Base-by-base conservation (phyloP, 2,329 filamentous ascomycete genomes). In the Pseudodiploospora longispora region DNA sequence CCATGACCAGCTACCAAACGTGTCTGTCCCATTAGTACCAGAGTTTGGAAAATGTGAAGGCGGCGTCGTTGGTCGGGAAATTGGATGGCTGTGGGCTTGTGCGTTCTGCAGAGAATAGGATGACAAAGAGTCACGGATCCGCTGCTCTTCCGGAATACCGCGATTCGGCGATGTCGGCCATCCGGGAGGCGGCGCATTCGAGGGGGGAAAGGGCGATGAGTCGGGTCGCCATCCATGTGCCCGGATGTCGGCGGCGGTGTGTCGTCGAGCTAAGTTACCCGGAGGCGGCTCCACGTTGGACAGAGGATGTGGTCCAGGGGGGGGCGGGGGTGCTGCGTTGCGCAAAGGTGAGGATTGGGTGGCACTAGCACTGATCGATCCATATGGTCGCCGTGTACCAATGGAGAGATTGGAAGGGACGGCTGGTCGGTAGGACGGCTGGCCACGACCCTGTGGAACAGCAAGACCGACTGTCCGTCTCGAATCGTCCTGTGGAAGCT, bases 181-280 rank as follows among this genome's bases (percentile, higher is more conserved):
- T 10, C 70, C 69, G 3, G 66, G 62, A 1, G 73, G 68, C 6
- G 71, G 64, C 2, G 70, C 64, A 8, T 80, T 80, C 4, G 83
- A 82, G 6, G 76, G 72, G 58, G 81, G 48, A 33, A 58, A 85
- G 8, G 83, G 85, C 5, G 83, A 85, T 28, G 78, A 72, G 36
- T 50, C 52, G 6, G 72, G 73, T 50, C 82, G 83, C 81, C 86
- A 91, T 33, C 85, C 87, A 59, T 89, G 85, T 55, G 90, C 84
- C 42, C 93, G 83, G 54, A 98, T 97, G 61, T 98, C 93, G 47
- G 93, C 93, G 34, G 90, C 91, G 2, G 93, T 98, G 65, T 98
- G 93, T 49, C 91, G 80, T 50, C 91, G 82, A 37, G 82, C 78
- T 38, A 95, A 72, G 55, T 81, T 89, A 45, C 80, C 76, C 32